A percentile compares a stretch with the other conserved stretches of the same genome.
Conservation (phyloP, 2,329 filamentous ascomycete genomes). For the Microcyclosporella mali region DNA sequence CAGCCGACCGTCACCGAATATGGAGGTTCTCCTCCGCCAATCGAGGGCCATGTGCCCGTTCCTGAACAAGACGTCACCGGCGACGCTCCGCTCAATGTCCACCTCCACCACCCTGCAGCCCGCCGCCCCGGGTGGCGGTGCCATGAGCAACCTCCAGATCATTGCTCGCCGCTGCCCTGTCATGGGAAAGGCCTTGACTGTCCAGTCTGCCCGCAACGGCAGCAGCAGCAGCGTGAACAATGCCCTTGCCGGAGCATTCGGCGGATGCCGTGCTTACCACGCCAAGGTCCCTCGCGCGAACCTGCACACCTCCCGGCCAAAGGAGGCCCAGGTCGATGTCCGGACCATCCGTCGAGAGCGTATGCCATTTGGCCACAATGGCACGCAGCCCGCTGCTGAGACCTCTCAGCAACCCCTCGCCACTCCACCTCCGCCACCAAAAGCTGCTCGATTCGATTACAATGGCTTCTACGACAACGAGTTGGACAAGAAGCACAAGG, state of each 20-base stretch:
- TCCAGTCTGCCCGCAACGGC: slow-evolving; percentile 58
- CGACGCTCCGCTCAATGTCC: slow-evolving; percentile 82
- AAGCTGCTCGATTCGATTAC: slow-evolving; percentile 70
- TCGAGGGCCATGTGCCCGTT: slow-evolving; percentile 97
- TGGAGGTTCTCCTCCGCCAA: slow-evolving; percentile 93
- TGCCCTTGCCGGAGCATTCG: slow-evolving; percentile 45
- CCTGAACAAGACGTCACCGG: slow-evolving; percentile 86
- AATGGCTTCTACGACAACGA: slow-evolving; percentile 81
- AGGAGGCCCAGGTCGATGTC: slow-evolving; percentile 71
- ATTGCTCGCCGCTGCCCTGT: slow-evolving; percentile 92
- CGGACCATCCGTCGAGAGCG: slow-evolving; percentile 19
- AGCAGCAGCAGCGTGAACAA: slow-evolving; percentile 25
- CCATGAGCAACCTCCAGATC: slow-evolving; percentile 94
- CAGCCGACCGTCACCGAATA: slow-evolving; percentile 37
- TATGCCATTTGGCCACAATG: slow-evolving; percentile 17
- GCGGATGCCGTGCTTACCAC: slow-evolving; percentile 45
- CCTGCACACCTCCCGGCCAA: slow-evolving; percentile 72
- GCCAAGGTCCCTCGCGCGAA: slow-evolving; percentile 57
- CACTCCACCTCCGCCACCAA: slow-evolving; percentile 44
- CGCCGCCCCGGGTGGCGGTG: slow-evolving; percentile 67
- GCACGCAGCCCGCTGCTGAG: slow-evolving; percentile 13
- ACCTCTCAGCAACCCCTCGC: slow-evolving; percentile 29
- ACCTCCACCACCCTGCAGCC: slow-evolving; percentile 61
- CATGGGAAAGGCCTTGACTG: slow-evolving; percentile 88
- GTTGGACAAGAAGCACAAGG: slow-evolving; percentile 97